Percentiles rank a stretch among this genome's conserved stretches.
Conservation (phyloP, 129 eudicot species). For the Artemisia argyi region DNA sequence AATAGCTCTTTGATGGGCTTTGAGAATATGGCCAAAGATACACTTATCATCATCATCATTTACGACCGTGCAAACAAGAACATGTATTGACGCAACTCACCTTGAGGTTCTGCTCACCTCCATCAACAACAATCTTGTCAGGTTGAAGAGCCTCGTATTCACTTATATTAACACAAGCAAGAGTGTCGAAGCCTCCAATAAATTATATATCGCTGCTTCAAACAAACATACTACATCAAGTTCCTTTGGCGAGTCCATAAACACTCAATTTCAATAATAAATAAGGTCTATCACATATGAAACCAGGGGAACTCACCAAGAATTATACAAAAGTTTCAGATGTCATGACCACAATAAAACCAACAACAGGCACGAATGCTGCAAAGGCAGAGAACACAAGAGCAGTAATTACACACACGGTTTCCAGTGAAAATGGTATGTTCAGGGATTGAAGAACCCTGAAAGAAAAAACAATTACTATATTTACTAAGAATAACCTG, state of each 20-base stretch:
- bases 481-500: not conserved
- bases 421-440: constrained; percentile 64
- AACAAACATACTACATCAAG: too few species aligned
- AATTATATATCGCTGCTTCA: too few species aligned
- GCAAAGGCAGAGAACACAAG: constrained; percentile 94
- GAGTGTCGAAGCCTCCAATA: too few species aligned
- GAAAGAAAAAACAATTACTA: constrained; percentile 32
- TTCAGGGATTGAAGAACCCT: constrained; percentile 86
- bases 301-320: constrained; percentile 55
- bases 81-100: too few species aligned
- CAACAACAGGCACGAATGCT: constrained; percentile 97
- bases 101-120: too few species aligned
- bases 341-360: constrained; percentile 97
- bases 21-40: constrained; percentile 51
- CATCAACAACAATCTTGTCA: too few species aligned
- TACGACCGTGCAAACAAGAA: too few species aligned
- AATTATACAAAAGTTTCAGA: constrained; percentile 98
- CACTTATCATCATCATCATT: not conserved
- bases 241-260: too few species aligned
- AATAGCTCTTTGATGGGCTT: constrained; percentile 81
- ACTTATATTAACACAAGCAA: too few species aligned
- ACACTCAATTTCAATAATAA: too few species aligned
- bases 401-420: constrained; percentile 98
- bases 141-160: too few species aligned
- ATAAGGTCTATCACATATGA: too few species aligned